Conservation (phyloP, 2,329 filamentous ascomycete species). For the Penicillium sp. region DNA sequence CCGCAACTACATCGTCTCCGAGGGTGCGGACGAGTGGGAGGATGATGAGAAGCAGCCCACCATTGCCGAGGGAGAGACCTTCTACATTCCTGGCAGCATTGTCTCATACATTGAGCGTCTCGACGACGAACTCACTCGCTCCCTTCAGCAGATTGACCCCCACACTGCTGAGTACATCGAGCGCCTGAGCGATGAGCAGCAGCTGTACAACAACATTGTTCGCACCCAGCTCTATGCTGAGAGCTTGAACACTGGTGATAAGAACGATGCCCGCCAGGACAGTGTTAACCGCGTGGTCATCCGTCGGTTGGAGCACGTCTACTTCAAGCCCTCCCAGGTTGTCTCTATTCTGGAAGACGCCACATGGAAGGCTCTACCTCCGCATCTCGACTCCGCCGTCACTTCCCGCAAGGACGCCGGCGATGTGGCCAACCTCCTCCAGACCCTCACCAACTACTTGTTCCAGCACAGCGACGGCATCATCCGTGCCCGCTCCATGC, state of each 20-base stretch:
- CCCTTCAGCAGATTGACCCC: slow-evolving; percentile 95
- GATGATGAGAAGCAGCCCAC: slow-evolving; percentile 92
- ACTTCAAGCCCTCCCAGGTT: slow-evolving; percentile 97
- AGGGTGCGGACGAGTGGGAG: slow-evolving; percentile 96
- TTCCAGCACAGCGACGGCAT: slow-evolving; percentile 95
- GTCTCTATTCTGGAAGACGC: slow-evolving; percentile 92
- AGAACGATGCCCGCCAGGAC: slow-evolving; percentile 76
- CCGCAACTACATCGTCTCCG: slow-evolving; percentile 78
- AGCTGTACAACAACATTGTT: slow-evolving; percentile 89
- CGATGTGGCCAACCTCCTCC: slow-evolving; percentile 72
- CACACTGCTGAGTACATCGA: slow-evolving; percentile 99
- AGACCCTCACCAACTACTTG: slow-evolving; percentile 88
- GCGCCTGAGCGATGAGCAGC: slow-evolving; percentile 82
- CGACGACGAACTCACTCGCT: slow-evolving; percentile 94
- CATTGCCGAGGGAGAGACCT: slow-evolving; percentile 68
- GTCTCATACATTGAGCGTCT: slow-evolving; percentile 93
- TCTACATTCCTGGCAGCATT: slow-evolving; percentile 91
- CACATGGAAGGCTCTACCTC: slow-evolving; percentile 78
- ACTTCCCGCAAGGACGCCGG: slow-evolving; percentile 68
- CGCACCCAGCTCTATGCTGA: slow-evolving; percentile 87
- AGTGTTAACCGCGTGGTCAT: slow-evolving; percentile 90
- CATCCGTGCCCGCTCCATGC: slow-evolving; percentile 91
- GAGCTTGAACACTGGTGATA: slow-evolving; percentile 65
- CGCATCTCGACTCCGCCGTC: slow-evolving; percentile 70
- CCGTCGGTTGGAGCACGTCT: slow-evolving; percentile 92